Conservation (phyloP, 225 moss, liverwort and hornwort species). For the Marchantia paleacea region DNA sequence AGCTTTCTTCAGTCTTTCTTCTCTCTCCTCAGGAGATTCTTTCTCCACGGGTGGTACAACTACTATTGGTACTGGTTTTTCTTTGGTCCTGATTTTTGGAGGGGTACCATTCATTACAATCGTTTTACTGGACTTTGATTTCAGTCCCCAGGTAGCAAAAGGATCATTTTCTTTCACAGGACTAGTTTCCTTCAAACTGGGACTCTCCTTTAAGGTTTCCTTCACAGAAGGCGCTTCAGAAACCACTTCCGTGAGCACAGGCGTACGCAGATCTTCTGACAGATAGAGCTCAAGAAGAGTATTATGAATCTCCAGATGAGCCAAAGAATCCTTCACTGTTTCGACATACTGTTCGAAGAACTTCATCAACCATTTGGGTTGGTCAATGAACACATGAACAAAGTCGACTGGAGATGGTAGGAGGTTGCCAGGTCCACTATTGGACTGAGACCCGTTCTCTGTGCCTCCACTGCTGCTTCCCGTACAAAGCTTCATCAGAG, state of each 20-base stretch:
- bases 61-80: conserved; percentile 25
- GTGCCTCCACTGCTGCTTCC: conserved; percentile 38
- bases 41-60: conserved; percentile 49
- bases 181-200: conserved; percentile 14
- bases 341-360: conserved; percentile 89
- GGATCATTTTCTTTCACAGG: conserved; percentile 28
- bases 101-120: conserved; percentile 45
- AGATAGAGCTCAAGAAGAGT: conserved; percentile 96
- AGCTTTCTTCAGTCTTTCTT: conserved; percentile 71
- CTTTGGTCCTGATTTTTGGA: conserved; percentile 38
- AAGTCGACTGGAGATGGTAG: conserved; percentile 87
- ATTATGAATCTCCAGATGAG: conserved; percentile 81
- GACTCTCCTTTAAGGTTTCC: not conserved
- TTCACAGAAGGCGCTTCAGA: conserved; percentile 17
- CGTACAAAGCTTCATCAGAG: conserved; percentile 85
- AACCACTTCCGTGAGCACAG: conserved; percentile 52
- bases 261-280: conserved; percentile 78
- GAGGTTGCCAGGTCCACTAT: conserved; percentile 50
- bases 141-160: conserved; percentile 31
- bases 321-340: conserved; percentile 68
- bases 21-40: conserved; percentile 63
- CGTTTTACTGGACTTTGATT: conserved; percentile 31
- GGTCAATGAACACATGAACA: conserved; percentile 87
- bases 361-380: conserved; percentile 94
- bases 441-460: conserved; percentile 39